A percentile compares a stretch with the other conserved stretches of the same genome.
These are phyloP conservation scores for Paspalum vaginatum DNA, from an alignment of 176 grass and related monocot species.

Conservation along the genomic window DNA sequence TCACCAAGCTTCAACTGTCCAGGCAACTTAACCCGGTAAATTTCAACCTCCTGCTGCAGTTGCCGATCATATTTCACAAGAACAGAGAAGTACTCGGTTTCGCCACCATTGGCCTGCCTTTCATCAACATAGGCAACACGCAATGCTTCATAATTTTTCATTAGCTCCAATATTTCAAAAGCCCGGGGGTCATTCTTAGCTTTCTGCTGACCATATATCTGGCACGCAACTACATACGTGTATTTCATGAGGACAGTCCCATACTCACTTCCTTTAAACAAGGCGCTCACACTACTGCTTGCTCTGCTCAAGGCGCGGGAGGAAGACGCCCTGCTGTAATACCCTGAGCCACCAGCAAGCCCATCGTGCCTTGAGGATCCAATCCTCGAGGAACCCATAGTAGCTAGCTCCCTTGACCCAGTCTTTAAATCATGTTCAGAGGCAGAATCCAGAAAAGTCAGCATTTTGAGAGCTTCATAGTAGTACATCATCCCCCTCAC, in stretches of 20 bases:
- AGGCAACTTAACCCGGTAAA: constrained; percentile 83
- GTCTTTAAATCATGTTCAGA: constrained; percentile 80
- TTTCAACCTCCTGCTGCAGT: constrained; percentile 81
- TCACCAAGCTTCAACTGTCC: constrained; percentile 86
- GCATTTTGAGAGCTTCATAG: constrained; percentile 95
- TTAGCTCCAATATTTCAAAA: constrained; percentile 88
- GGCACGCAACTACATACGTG: constrained; percentile 97
- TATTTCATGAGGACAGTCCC: constrained; percentile 95
- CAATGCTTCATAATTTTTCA: constrained; percentile 93
- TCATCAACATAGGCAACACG: constrained; percentile 95
- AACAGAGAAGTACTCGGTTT: constrained; percentile 76
- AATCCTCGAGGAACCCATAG: constrained; percentile 54
- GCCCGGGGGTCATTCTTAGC: constrained; percentile 76
- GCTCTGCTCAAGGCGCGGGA: constrained; percentile 62
- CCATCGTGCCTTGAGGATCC: constrained; percentile 51
- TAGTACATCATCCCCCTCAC: constrained; percentile 99
- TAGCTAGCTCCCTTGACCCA: constrained; percentile 70
- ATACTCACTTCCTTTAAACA: constrained; percentile 94
- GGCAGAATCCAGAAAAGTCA: constrained; percentile 89
- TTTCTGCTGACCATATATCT: constrained; percentile 93
- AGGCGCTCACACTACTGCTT: constrained; percentile 66
- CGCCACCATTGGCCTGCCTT: constrained; percentile 44
- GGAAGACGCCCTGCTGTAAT: constrained; percentile 56
- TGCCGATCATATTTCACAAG: constrained; percentile 86
- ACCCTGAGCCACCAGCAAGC: constrained; percentile 47